Percentiles rank a stretch among this genome's conserved stretches.
Evolutionary conservation across 2,329 filamentous ascomycete genomes (phyloP).

Genomic region (Clathrospora elynae): DNA sequence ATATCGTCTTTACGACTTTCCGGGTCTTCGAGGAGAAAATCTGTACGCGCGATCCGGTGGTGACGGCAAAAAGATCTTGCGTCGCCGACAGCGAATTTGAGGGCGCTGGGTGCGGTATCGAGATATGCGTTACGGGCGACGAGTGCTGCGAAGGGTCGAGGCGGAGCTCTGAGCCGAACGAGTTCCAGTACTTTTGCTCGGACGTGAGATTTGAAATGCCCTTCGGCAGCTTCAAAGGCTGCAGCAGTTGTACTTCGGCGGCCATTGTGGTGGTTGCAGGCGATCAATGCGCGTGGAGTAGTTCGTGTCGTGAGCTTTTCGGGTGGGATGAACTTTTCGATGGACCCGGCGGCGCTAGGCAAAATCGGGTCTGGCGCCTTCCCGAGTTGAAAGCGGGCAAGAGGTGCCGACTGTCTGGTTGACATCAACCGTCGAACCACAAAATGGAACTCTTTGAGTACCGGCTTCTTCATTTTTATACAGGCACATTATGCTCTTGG

Average conservation of each 20-base stretch:
- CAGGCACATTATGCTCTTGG: too few relatives aligned
- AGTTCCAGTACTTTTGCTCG: constrained; percentile 95
- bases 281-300: constrained; percentile 20
- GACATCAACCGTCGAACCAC: constrained; percentile 2
- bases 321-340: constrained; percentile 30
- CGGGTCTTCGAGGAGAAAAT: constrained; percentile 91
- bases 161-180: constrained; percentile 88
- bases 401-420: constrained; percentile 9
- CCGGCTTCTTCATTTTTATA: too few relatives aligned
- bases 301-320: constrained; percentile 12
- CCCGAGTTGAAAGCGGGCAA: constrained; percentile 10
- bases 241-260: constrained; percentile 79
- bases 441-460: not conserved
- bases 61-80: constrained; percentile 82
- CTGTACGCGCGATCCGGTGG: constrained; percentile 90
- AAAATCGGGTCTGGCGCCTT: constrained; percentile 12
- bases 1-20: constrained; percentile 91
- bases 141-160: constrained; percentile 84
- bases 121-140: constrained; percentile 89
- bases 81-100: constrained; percentile 46
- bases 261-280: constrained; percentile 65
- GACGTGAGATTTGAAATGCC: constrained; percentile 83
- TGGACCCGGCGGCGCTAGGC: constrained; percentile 24
- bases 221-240: constrained; percentile 79
- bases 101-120: constrained; percentile 61